A percentile compares a stretch with the other conserved stretches of the same genome.
Conservation (phyloP, 2,329 filamentous ascomycete species). For the Pseudogymnoascus sp. region DNA sequence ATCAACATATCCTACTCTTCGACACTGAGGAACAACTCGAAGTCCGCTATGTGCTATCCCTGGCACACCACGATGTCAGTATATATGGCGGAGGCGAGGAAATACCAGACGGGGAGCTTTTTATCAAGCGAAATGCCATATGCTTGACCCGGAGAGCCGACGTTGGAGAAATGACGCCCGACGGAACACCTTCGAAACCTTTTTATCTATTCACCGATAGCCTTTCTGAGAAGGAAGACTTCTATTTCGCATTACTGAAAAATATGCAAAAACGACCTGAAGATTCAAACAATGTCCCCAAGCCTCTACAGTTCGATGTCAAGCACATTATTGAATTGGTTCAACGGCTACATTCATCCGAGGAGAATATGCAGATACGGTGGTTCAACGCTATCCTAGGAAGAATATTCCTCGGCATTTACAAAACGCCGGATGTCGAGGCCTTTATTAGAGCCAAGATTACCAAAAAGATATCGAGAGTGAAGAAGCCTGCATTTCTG, state of each 20-base stretch:
- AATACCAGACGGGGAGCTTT: constrained; percentile 87
- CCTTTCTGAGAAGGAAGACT: constrained; percentile 94
- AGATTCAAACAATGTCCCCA: constrained; percentile 51
- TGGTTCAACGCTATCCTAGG: constrained; percentile 93
- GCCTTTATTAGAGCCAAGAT: constrained; percentile 76
- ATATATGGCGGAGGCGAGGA: constrained; percentile 73
- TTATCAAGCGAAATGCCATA: constrained; percentile 89
- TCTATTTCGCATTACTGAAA: constrained; percentile 85
- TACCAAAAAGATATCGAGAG: constrained; percentile 90
- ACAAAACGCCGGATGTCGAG: constrained; percentile 77
- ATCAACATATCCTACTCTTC: constrained; percentile 95
- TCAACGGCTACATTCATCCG: constrained; percentile 81
- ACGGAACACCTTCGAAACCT: constrained; percentile 60
- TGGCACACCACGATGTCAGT: constrained; percentile 78
- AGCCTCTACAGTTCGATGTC: constrained; percentile 69
- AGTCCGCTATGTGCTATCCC: constrained; percentile 89
- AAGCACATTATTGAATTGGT: constrained; percentile 85
- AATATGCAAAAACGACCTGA: constrained; percentile 68
- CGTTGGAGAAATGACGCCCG: constrained; percentile 47
- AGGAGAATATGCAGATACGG: constrained; percentile 81
- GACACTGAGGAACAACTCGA: constrained; percentile 93
- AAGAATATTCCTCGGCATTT: constrained; percentile 77
- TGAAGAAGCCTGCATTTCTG: constrained; percentile 86
- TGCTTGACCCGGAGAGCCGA: constrained; percentile 62
- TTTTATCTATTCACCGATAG: constrained; percentile 95